These are phyloP conservation scores for Phytophthora cactorum DNA, from an alignment of 352 stramenopile genomes.

Conservation along the genomic window DNA sequence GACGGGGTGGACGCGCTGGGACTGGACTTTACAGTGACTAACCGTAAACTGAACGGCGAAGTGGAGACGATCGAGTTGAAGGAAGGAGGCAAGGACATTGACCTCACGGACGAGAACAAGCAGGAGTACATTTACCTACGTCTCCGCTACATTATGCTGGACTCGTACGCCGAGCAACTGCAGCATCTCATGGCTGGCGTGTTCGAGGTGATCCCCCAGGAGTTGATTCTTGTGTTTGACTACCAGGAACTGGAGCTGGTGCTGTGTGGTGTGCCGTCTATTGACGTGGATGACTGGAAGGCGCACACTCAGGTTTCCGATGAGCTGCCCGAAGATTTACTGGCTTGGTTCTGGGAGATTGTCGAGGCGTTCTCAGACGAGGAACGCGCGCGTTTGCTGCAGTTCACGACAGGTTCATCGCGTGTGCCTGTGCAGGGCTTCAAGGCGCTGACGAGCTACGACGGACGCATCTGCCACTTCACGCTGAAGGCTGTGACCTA, in stretches of 20 bases:
- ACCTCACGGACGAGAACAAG: conserved; percentile 97
- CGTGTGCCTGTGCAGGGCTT: conserved; percentile 89
- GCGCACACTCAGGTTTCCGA: conserved; percentile 89
- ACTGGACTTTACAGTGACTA: conserved; percentile 86
- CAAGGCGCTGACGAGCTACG: conserved; percentile 81
- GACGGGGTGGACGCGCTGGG: conserved; percentile 76
- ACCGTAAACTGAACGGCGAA: conserved; percentile 77
- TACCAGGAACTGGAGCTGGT: conserved; percentile 87
- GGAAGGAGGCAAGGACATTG: conserved; percentile 82
- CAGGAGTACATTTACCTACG: conserved; percentile 96
- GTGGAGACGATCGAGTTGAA: conserved; percentile 86
- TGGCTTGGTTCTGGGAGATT: conserved; percentile 87
- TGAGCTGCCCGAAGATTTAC: conserved; percentile 72
- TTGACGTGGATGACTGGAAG: conserved; percentile 88
- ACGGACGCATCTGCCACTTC: conserved; percentile 83
- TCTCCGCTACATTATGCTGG: conserved; percentile 96
- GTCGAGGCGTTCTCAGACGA: conserved; percentile 71
- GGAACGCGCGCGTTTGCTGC: conserved; percentile 80
- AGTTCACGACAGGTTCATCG: conserved; percentile 87
- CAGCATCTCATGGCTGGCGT: conserved; percentile 93
- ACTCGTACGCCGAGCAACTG: conserved; percentile 94
- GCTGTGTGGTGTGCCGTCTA: conserved; percentile 79
- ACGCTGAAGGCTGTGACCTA: conserved; percentile 64
- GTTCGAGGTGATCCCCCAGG: conserved; percentile 96
- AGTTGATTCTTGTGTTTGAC: conserved; percentile 85